A percentile compares a stretch with the other conserved stretches of the same genome.
These are phyloP conservation scores for Royoungia palumana DNA, from an alignment of 768 basidiomycete species.

Conservation along the genomic window DNA sequence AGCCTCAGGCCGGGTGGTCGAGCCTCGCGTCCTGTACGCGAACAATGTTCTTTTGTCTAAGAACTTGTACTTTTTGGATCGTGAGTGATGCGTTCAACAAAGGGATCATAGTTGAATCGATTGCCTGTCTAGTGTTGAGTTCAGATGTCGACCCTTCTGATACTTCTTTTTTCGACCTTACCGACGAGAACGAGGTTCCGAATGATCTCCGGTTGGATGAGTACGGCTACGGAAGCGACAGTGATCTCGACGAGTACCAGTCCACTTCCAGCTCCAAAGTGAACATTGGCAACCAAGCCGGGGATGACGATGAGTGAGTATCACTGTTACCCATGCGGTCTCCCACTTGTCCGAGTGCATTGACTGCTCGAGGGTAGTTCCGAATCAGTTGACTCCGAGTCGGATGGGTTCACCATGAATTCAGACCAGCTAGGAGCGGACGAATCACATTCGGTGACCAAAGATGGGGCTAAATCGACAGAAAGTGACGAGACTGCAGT, in stretches of 20 bases:
- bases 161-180: slow-evolving; percentile 13
- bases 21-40: slow-evolving; percentile 23
- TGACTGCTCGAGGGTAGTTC: slow-evolving; percentile 10
- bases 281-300: background rate
- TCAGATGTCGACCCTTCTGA: slow-evolving; percentile 9
- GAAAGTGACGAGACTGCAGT: slow-evolving; percentile 6
- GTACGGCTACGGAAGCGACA: slow-evolving; percentile 35
- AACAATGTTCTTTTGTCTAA: slow-evolving; percentile 26
- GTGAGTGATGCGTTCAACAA: slow-evolving; percentile 12
- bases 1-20: slow-evolving; percentile 3
- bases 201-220: slow-evolving; percentile 11
- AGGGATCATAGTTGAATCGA: too few species aligned
- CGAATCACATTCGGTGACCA: background rate
- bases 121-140: slow-evolving; percentile 11
- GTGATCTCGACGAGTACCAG: slow-evolving; percentile 32
- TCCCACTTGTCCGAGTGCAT: background rate
- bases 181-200: slow-evolving; percentile 9
- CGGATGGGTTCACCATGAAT: slow-evolving; percentile 16
- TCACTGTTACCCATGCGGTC: background rate
- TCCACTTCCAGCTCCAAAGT: background rate
- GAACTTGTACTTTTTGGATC: slow-evolving; percentile 28
- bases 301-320: slow-evolving; percentile 10
- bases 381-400: slow-evolving; percentile 8
- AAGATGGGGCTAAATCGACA: background rate
- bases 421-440: background rate